Evolutionary conservation across 2,329 filamentous ascomycete species (phyloP).

Genomic region (Helotiales sp.): DNA sequence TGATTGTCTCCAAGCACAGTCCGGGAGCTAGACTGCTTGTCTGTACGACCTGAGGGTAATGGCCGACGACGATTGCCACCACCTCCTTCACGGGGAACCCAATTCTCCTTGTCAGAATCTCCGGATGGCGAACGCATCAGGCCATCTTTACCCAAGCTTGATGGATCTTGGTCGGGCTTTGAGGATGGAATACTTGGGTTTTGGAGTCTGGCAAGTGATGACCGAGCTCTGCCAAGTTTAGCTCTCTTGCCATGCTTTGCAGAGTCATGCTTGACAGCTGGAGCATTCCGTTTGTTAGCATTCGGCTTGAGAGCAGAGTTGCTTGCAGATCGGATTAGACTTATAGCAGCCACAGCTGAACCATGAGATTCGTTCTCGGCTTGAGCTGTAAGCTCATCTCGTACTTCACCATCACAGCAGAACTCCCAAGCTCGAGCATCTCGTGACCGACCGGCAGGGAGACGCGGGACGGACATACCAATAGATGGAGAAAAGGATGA

Average conservation of each 20-base stretch:
- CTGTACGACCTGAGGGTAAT: constrained; percentile 31
- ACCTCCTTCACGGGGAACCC: constrained; percentile 58
- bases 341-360: constrained; percentile 79
- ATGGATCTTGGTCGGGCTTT: constrained; percentile 26
- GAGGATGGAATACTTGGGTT: constrained; percentile 34
- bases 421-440: constrained; percentile 91
- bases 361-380: constrained; percentile 79
- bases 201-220: constrained; percentile 64
- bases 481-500: constrained; percentile 48
- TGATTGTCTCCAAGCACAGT: constrained; percentile 31
- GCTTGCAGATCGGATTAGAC: constrained; percentile 72
- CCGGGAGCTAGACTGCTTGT: constrained; percentile 20
- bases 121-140: constrained; percentile 52
- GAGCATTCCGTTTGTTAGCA: constrained; percentile 64
- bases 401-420: constrained; percentile 77
- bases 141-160: constrained; percentile 35
- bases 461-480: constrained; percentile 44
- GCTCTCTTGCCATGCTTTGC: constrained; percentile 53
- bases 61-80: constrained; percentile 37
- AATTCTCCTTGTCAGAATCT: constrained; percentile 97
- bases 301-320: constrained; percentile 53
- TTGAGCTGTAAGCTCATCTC: constrained; percentile 77
- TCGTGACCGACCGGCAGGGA: constrained; percentile 73
- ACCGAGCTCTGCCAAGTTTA: constrained; percentile 60
- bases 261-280: constrained; percentile 35